phyloP scores from a whole-genome alignment of 108 stramenopile species.

The Cyclotella sp. region DNA sequence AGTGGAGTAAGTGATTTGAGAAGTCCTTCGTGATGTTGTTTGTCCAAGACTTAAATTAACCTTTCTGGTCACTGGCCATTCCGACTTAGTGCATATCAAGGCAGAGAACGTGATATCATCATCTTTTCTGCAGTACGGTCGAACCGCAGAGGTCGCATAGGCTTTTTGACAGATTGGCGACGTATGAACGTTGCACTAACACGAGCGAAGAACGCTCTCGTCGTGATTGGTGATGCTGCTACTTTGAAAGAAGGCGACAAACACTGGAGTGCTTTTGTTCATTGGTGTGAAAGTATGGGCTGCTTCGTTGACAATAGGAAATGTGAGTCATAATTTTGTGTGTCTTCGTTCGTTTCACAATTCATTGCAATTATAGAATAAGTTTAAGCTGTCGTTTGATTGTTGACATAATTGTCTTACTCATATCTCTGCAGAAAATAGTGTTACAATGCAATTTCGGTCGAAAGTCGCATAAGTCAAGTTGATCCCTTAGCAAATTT shows the following conservation, averaged over 20 bases:
- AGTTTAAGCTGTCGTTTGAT: too few relatives aligned
- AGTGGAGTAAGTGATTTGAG: conserved; percentile 67
- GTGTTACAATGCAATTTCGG: too few relatives aligned
- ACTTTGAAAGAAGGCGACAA: conserved; percentile 84
- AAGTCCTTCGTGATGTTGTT: neutral
- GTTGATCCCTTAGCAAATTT: too few relatives aligned
- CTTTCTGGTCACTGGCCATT: neutral
- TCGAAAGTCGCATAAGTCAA: too few relatives aligned
- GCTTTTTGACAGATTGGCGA: conserved; percentile 95
- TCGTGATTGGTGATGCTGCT: conserved; percentile 93
- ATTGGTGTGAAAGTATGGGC: conserved; percentile 70
- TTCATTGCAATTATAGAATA: too few relatives aligned
- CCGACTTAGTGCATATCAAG: conserved; percentile 80
- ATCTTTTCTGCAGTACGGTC: conserved; percentile 94
- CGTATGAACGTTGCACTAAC: conserved; percentile 98
- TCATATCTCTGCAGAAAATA: too few relatives aligned
- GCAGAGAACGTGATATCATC: conserved; percentile 93
- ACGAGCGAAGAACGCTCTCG: conserved; percentile 85
- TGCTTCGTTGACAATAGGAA: conserved; percentile 51
- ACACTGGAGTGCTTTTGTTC: conserved; percentile 89
- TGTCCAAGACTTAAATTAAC: neutral
- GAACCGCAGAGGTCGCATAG: conserved; percentile 92
- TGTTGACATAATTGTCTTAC: too few relatives aligned
- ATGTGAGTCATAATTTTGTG: neutral
- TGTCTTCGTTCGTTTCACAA: too few relatives aligned